phyloP scores from a whole-genome alignment of 2,329 filamentous ascomycete genomes.

The Pyricularia sp. region DNA sequence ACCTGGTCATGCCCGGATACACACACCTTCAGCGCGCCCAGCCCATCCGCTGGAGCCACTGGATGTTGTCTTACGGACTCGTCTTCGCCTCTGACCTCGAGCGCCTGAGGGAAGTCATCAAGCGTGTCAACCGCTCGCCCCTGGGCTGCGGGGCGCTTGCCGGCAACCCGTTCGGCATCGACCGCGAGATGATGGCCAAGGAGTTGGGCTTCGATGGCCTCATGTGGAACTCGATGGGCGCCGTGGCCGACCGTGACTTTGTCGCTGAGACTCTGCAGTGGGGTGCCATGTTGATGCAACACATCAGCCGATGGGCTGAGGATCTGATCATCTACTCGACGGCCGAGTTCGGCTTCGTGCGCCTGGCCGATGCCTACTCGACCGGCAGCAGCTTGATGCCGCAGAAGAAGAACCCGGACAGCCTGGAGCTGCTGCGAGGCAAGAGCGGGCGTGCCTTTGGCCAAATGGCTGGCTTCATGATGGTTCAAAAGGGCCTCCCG shows the following conservation, averaged over 20 bases:
- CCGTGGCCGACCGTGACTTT: slow-evolving; percentile 68
- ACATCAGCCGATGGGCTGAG: slow-evolving; percentile 70
- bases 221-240: slow-evolving; percentile 64
- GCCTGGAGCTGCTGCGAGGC: slow-evolving; percentile 56
- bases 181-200: slow-evolving; percentile 63
- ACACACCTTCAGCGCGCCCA: slow-evolving; percentile 75
- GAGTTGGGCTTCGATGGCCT: slow-evolving; percentile 71
- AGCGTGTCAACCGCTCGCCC: slow-evolving; percentile 59
- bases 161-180: slow-evolving; percentile 71
- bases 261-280: slow-evolving; percentile 72
- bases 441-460: slow-evolving; percentile 68
- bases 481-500: slow-evolving; percentile 57
- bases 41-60: slow-evolving; percentile 71
- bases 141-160: slow-evolving; percentile 67
- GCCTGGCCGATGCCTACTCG: slow-evolving; percentile 65
- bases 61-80: slow-evolving; percentile 62
- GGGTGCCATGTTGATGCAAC: slow-evolving; percentile 64
- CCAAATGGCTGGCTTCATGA: slow-evolving; percentile 69
- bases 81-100: slow-evolving; percentile 64
- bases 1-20: slow-evolving; percentile 75
- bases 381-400: slow-evolving; percentile 68
- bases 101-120: slow-evolving; percentile 58
- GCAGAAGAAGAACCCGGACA: slow-evolving; percentile 75
- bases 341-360: slow-evolving; percentile 63
- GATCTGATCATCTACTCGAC: slow-evolving; percentile 76